phyloP scores from a whole-genome alignment of 768 basidiomycete species.

The Calocera viscosa region DNA sequence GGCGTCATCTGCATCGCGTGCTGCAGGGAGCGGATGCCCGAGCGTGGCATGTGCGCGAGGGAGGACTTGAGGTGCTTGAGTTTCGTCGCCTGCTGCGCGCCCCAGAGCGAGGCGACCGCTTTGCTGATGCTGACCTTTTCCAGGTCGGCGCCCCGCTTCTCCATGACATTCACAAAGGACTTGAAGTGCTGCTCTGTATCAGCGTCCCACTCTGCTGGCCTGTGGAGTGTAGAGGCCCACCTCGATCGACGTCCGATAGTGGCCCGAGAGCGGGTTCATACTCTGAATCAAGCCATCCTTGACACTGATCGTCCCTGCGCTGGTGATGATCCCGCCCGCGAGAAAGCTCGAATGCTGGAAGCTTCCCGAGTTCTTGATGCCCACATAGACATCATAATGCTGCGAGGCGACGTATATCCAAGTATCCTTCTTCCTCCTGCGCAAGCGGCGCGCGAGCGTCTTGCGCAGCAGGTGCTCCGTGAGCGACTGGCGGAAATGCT shows the following conservation, averaged over 20 bases:
- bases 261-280: slow-evolving; percentile 53
- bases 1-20: background rate
- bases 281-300: slow-evolving; percentile 48
- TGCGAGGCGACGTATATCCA: slow-evolving; percentile 58
- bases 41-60: background rate
- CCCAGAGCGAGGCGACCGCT: slow-evolving; percentile 47
- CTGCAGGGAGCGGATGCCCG: background rate
- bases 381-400: slow-evolving; percentile 47
- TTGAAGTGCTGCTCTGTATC: slow-evolving; percentile 43
- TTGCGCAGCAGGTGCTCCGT: slow-evolving; percentile 44
- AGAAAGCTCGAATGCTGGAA: slow-evolving; percentile 59
- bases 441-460: slow-evolving; percentile 29
- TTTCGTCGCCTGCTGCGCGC: slow-evolving; percentile 16
- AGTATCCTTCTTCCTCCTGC: slow-evolving; percentile 34
- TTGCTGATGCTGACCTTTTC: slow-evolving; percentile 48
- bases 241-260: slow-evolving; percentile 50
- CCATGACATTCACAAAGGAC: slow-evolving; percentile 41
- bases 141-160: slow-evolving; percentile 45
- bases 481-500: slow-evolving; percentile 42
- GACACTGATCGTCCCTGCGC: slow-evolving; percentile 50
- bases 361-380: slow-evolving; percentile 48
- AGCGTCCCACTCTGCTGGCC: background rate
- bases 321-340: slow-evolving; percentile 26
- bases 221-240: slow-evolving; percentile 23
- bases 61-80: background rate